Percentiles rank a stretch among this genome's conserved stretches.
Evolutionary conservation across 768 basidiomycete species (phyloP).

Genomic region (Trametes cinnabarina): DNA sequence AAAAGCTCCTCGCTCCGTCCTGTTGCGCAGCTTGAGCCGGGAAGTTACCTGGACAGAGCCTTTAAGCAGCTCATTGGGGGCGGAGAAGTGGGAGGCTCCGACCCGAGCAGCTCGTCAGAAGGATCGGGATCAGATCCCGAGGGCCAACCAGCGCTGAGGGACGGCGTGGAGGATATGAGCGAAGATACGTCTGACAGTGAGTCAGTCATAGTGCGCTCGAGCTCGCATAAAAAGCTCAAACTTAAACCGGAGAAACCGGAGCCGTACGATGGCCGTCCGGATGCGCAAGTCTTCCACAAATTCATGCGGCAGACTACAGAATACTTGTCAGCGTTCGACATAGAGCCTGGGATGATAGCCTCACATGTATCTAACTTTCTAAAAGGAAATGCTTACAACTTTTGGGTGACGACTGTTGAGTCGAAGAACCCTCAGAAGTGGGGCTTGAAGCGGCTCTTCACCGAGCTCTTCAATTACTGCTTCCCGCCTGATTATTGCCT

Average conservation of each 20-base stretch:
- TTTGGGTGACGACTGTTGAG: slow-evolving; percentile 23
- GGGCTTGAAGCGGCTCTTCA: slow-evolving; percentile 13
- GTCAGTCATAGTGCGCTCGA: not conserved
- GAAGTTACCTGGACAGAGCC: slow-evolving; percentile 10
- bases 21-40: slow-evolving; percentile 4
- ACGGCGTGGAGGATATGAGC: not conserved
- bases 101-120: not conserved
- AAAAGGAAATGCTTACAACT: slow-evolving; percentile 23
- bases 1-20: not conserved
- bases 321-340: slow-evolving; percentile 6
- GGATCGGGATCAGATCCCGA: no score
- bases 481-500: slow-evolving; percentile 23
- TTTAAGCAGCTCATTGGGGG: not conserved
- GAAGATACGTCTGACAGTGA: not conserved
- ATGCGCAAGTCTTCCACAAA: slow-evolving; percentile 15
- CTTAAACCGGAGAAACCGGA: slow-evolving; percentile 15
- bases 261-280: slow-evolving; percentile 7
- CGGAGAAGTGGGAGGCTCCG: not conserved
- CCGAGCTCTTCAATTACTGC: slow-evolving; percentile 25
- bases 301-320: slow-evolving; percentile 13
- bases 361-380: slow-evolving; percentile 18
- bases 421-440: slow-evolving; percentile 10
- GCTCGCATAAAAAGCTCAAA: not conserved
- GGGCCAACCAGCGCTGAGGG: not conserved
- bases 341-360: not conserved